Conservation (phyloP, 2,329 filamentous ascomycete species). For the Apiospora sp. region DNA sequence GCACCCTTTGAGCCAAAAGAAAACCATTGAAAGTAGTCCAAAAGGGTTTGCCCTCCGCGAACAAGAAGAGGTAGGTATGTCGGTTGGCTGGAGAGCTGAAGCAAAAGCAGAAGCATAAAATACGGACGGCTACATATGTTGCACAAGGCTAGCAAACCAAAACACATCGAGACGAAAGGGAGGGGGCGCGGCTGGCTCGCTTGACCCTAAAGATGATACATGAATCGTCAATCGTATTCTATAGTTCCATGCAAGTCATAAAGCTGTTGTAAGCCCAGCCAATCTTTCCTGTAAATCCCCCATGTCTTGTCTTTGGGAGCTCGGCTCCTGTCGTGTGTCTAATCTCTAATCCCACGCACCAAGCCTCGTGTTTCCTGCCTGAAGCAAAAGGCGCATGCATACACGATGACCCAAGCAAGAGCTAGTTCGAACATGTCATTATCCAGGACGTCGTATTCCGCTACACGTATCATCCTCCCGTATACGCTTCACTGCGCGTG, state of each 20-base stretch:
- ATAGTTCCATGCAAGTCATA: slow-evolving; percentile 20
- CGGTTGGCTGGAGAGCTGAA: too few relatives aligned
- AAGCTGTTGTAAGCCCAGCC: neutral
- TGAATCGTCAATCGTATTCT: slow-evolving; percentile 17
- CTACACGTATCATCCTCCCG: neutral
- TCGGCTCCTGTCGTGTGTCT: neutral
- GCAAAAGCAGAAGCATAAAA: too few relatives aligned
- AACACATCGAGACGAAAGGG: neutral
- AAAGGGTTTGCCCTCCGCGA: too few relatives aligned
- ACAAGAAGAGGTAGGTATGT: too few relatives aligned
- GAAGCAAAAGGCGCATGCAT: neutral
- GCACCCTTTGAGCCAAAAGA: too few relatives aligned
- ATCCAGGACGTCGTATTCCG: neutral
- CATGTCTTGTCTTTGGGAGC: neutral
- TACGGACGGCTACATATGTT: too few relatives aligned
- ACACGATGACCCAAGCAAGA: neutral
- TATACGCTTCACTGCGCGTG: neutral
- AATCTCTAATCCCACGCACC: neutral
- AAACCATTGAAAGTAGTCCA: too few relatives aligned
- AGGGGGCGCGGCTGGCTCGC: neutral
- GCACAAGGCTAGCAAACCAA: too few relatives aligned
- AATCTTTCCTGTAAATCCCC: neutral
- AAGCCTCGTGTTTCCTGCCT: neutral
- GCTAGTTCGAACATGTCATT: neutral
- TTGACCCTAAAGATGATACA: neutral